A percentile compares a stretch with the other conserved stretches of the same genome.
phyloP scores from a whole-genome alignment of 352 stramenopile species.

The Phytopythium montanum region DNA sequence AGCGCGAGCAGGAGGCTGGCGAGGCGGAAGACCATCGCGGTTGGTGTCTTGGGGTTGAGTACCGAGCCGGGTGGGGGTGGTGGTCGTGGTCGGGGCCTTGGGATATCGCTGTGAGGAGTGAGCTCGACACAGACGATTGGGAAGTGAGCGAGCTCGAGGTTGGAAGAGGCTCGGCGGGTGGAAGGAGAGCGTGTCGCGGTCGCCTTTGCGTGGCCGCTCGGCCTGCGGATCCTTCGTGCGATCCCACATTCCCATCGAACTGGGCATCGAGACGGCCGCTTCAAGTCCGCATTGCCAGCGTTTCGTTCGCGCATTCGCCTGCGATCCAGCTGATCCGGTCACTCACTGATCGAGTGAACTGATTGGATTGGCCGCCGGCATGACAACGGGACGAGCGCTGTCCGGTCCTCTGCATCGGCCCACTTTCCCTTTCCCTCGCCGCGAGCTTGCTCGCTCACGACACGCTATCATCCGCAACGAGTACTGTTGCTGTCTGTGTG shows the following conservation, averaged over 20 bases:
- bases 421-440: background rate
- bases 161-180: too few relatives aligned
- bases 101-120: background rate
- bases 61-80: conserved; percentile 3
- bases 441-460: background rate
- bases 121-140: conserved; percentile 2
- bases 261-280: too few relatives aligned
- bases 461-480: too few relatives aligned
- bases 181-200: background rate
- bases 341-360: too few relatives aligned
- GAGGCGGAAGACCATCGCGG: conserved; percentile 3
- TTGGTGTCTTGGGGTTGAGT: conserved; percentile 1
- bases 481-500: too few relatives aligned
- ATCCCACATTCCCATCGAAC: too few relatives aligned
- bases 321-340: too few relatives aligned
- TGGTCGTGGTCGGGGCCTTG: background rate
- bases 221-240: too few relatives aligned
- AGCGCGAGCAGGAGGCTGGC: background rate
- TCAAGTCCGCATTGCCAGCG: too few relatives aligned
- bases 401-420: background rate
- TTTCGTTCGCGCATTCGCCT: too few relatives aligned
- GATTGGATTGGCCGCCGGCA: background rate
- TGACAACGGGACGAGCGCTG: background rate
- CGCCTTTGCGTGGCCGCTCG: too few relatives aligned
- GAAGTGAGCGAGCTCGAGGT: background rate